phyloP scores from a whole-genome alignment of 2,329 filamentous ascomycete genomes.

The Rutstroemia sp. region DNA sequence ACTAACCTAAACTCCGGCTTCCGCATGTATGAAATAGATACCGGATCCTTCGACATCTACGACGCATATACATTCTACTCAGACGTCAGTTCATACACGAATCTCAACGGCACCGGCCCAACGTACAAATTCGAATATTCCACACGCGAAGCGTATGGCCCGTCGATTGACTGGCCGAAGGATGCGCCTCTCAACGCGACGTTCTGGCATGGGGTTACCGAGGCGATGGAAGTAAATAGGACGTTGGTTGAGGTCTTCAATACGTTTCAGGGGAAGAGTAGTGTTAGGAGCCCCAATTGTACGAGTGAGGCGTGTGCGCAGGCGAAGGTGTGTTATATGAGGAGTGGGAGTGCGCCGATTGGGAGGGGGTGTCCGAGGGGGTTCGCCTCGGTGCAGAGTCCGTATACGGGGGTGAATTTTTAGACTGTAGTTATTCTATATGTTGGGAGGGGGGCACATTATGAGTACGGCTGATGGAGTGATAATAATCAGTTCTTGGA shows the following conservation, averaged over 20 bases:
- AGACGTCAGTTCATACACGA: slow-evolving; percentile 39
- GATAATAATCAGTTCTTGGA: too few species aligned
- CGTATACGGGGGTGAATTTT: slow-evolving; percentile 32
- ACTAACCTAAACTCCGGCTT: slow-evolving; percentile 47
- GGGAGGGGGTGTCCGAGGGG: slow-evolving; percentile 46
- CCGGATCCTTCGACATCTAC: slow-evolving; percentile 44
- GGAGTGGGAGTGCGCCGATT: slow-evolving; percentile 45
- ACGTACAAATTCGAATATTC: slow-evolving; percentile 44
- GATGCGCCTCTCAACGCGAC: slow-evolving; percentile 48
- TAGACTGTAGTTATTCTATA: neutral
- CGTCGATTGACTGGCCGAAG: slow-evolving; percentile 36
- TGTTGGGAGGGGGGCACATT: too few species aligned
- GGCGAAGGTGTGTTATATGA: slow-evolving; percentile 53
- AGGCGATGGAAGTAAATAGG: slow-evolving; percentile 45
- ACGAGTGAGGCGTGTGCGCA: slow-evolving; percentile 41
- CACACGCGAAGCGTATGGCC: slow-evolving; percentile 41
- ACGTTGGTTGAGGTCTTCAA: slow-evolving; percentile 44
- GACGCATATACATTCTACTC: slow-evolving; percentile 46
- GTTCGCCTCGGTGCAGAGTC: slow-evolving; percentile 34
- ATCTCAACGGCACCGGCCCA: slow-evolving; percentile 36
- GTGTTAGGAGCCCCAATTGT: slow-evolving; percentile 43
- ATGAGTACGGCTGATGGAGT: too few species aligned
- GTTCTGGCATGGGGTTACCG: slow-evolving; percentile 51
- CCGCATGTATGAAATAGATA: slow-evolving; percentile 48
- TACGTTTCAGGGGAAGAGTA: slow-evolving; percentile 44